These are phyloP conservation scores for Apiotrichum mycotoxinovorans DNA, from an alignment of 1,284 basidiomycete genomes.

Conservation along the genomic window DNA sequence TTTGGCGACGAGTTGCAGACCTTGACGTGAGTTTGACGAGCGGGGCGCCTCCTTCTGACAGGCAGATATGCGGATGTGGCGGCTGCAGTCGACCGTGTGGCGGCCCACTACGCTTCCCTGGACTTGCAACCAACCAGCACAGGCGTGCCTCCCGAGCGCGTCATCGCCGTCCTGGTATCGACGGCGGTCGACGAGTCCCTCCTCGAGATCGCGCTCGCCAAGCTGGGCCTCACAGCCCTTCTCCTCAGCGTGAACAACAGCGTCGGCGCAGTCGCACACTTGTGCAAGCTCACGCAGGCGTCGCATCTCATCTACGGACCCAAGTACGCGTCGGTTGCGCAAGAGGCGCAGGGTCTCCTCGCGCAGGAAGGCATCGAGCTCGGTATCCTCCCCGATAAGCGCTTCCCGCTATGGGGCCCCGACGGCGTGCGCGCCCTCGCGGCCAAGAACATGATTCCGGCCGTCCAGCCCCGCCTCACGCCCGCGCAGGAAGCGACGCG, in stretches of 20 bases:
- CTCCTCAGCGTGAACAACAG: constrained; percentile 61
- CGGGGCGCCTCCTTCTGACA: constrained; percentile 22
- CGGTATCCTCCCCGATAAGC: constrained; percentile 48
- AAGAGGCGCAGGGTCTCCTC: constrained; percentile 29
- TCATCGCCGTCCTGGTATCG: constrained; percentile 51
- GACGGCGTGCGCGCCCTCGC: constrained; percentile 43
- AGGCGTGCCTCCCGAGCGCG: constrained; percentile 39
- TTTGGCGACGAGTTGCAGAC: no score
- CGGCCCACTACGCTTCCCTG: constrained; percentile 48
- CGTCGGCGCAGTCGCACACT: constrained; percentile 57
- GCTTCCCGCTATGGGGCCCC: constrained; percentile 54
- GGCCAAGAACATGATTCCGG: constrained; percentile 30
- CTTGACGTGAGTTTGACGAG: constrained; percentile 47
- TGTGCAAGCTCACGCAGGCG: constrained; percentile 55
- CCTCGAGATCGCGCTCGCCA: constrained; percentile 54
- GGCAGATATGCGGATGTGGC: constrained; percentile 45
- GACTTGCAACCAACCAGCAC: constrained; percentile 14
- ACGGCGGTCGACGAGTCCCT: constrained; percentile 54
- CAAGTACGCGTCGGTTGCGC: constrained; percentile 48
- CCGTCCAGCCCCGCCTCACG: constrained; percentile 49
- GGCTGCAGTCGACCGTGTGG: constrained; percentile 52
- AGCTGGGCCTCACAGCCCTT: constrained; percentile 53
- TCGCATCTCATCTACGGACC: constrained; percentile 55
- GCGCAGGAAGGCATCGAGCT: constrained; percentile 41
- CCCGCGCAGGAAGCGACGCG: constrained; percentile 54